Conservation (phyloP, 2,329 filamentous ascomycete genomes). For the Fusarium kyushuense region DNA sequence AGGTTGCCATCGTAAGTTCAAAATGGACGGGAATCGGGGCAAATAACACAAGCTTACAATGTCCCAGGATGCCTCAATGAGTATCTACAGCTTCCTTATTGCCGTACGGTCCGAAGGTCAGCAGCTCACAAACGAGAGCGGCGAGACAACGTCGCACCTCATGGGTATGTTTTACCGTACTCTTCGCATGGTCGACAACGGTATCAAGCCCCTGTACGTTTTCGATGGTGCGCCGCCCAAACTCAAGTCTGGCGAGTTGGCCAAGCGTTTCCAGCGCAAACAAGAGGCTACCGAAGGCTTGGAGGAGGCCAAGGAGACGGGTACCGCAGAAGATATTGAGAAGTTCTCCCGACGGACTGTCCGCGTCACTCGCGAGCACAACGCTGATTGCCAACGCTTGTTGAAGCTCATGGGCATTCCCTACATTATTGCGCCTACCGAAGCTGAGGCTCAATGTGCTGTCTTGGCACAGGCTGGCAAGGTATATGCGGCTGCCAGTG, state of each 20-base stretch:
- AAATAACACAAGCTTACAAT: slow-evolving; percentile 10
- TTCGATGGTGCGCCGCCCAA: slow-evolving; percentile 98
- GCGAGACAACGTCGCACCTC: slow-evolving; percentile 96
- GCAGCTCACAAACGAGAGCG: slow-evolving; percentile 93
- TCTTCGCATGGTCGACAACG: slow-evolving; percentile 96
- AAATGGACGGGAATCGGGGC: background rate
- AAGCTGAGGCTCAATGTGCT: slow-evolving; percentile 97
- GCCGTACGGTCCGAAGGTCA: slow-evolving; percentile 97
- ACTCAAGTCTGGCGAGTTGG: slow-evolving; percentile 95
- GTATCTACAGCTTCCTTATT: slow-evolving; percentile 98
- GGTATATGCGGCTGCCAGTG: slow-evolving; percentile 95
- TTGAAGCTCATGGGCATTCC: slow-evolving; percentile 96
- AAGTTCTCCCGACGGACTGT: slow-evolving; percentile 96
- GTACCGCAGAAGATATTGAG: slow-evolving; percentile 96
- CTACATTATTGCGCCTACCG: slow-evolving; percentile 93
- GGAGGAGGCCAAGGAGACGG: slow-evolving; percentile 96
- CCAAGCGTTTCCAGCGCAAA: slow-evolving; percentile 95
- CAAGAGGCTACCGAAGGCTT: slow-evolving; percentile 89
- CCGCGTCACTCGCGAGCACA: slow-evolving; percentile 95
- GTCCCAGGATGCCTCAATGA: slow-evolving; percentile 79
- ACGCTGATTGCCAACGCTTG: slow-evolving; percentile 90
- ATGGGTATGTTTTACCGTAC: slow-evolving; percentile 99
- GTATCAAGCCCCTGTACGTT: slow-evolving; percentile 98
- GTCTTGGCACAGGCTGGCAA: slow-evolving; percentile 90
- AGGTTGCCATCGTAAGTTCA: slow-evolving; percentile 89